Evolutionary conservation across 257 asterid genomes (phyloP), one percentile per base, ranked within the genome.

Genomic region (Sherardia arvensis): DNA sequence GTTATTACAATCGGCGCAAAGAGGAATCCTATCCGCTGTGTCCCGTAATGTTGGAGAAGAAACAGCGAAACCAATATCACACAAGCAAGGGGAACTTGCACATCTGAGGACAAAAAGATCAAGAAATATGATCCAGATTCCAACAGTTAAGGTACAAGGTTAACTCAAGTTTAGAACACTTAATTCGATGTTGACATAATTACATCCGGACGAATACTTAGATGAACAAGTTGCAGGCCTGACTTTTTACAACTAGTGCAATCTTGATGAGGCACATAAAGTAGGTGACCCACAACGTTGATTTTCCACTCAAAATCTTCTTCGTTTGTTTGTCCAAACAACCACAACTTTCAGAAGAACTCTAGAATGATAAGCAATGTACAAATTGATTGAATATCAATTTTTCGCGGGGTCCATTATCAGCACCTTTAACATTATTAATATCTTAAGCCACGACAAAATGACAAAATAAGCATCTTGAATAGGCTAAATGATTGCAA

Each of bases 41-140:
- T 91, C 72, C 98, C 98, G n/a, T 86, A 84, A 74, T 88, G 98
- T 72, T 91, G 98, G 40, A 91, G 91, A 66, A 71, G 86, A 57
- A 91, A 91, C 59, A 91, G 51, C 78, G 87, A 77, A 70, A 91
- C 78, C 78, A 91, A 83, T 73, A 91, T 91, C 65, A 71, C 54
- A 62, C 98, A 91, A 62, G 95, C 98, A 63, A 86, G 69, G 1
- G 98, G 98, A 49, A 91, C 92, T 80, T 88, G 94, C 34, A 91
- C 82, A 73, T 91, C 98, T 91, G 96, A 72, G 62, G 38, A 72
- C 45, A 53, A 72, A 65, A 55, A 55, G 17, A 65, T 26, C 32
- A 20, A 66, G 71, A 53, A 22, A 21, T 21, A 38, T 36, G 43
- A 36, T 36, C 47, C 17, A 38, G 12, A 38, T 38, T 43, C 21